Conservation (phyloP, 2,329 filamentous ascomycete species). For the Fusarium ramigenum region DNA sequence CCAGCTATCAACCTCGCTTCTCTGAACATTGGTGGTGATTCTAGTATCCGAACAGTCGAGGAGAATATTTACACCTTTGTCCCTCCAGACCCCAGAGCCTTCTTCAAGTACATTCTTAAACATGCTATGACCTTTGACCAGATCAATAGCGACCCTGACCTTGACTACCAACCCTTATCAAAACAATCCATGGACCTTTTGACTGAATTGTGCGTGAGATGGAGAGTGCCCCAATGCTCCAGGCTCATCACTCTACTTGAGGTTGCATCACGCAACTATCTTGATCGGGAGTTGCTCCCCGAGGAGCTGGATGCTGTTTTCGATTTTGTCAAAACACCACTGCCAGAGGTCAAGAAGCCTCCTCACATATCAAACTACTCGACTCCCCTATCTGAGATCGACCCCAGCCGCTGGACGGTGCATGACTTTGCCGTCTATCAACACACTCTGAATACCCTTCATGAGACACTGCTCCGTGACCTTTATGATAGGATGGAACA, state of each 20-base stretch:
- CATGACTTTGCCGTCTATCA: conserved; percentile 77
- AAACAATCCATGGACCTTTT: conserved; percentile 84
- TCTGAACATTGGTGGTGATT: conserved; percentile 69
- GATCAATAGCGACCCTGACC: conserved; percentile 62
- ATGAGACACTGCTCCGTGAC: conserved; percentile 86
- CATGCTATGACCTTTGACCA: conserved; percentile 76
- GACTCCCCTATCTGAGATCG: conserved; percentile 64
- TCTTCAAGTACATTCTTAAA: conserved; percentile 83
- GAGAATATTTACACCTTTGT: conserved; percentile 86
- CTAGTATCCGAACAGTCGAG: conserved; percentile 63
- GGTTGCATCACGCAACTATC: conserved; percentile 83
- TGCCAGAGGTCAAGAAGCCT: conserved; percentile 71
- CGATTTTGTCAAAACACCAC: conserved; percentile 79
- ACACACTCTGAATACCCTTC: conserved; percentile 75
- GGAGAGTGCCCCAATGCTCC: conserved; percentile 87
- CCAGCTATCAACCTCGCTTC: conserved; percentile 73
- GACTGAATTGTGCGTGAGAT: conserved; percentile 84
- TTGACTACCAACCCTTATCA: conserved; percentile 68
- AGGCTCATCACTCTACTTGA: conserved; percentile 85
- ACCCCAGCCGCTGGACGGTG: conserved; percentile 71
- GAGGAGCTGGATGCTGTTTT: conserved; percentile 87
- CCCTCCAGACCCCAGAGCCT: conserved; percentile 81
- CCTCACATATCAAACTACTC: conserved; percentile 63
- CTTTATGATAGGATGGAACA: conserved; percentile 88
- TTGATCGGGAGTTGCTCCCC: conserved; percentile 82